Conservation (phyloP, 768 basidiomycete species). For the Lepiota brunneoincarnata region DNA sequence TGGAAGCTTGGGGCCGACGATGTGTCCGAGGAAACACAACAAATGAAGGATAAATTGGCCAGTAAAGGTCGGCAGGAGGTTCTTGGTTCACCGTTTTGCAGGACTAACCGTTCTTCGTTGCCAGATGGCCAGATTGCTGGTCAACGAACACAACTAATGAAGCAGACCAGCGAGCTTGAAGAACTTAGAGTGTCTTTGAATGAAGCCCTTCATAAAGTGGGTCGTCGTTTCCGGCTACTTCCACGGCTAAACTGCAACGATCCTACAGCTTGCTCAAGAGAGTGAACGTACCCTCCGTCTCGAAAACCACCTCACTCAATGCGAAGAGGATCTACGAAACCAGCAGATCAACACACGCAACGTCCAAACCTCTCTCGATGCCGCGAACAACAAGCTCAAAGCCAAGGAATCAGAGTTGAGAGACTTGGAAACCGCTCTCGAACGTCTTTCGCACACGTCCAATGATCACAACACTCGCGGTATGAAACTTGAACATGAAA, state of each 20-base stretch:
- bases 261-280: conserved; percentile 51
- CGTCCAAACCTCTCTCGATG: conserved; percentile 41
- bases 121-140: conserved; percentile 48
- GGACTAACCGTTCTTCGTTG: background rate
- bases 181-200: conserved; percentile 41
- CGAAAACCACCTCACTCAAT: conserved; percentile 46
- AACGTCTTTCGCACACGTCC: conserved; percentile 52
- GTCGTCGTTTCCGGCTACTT: conserved; percentile 11
- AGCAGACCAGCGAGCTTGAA: conserved; percentile 38
- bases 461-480: conserved; percentile 40
- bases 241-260: background rate
- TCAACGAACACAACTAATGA: conserved; percentile 41
- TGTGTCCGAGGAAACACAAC: conserved; percentile 44
- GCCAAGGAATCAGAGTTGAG: conserved; percentile 45
- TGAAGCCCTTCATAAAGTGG: conserved; percentile 46
- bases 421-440: conserved; percentile 56
- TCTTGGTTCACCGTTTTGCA: background rate
- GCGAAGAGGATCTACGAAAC: conserved; percentile 54
- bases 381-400: conserved; percentile 50
- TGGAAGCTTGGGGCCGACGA: conserved; percentile 46
- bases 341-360: conserved; percentile 55
- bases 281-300: conserved; percentile 52
- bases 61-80: conserved; percentile 40
- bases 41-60: conserved; percentile 44
- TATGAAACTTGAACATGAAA: conserved; percentile 56